Conservation (phyloP, 257 asterid genomes). For the Ophiorrhiza pumila region DNA sequence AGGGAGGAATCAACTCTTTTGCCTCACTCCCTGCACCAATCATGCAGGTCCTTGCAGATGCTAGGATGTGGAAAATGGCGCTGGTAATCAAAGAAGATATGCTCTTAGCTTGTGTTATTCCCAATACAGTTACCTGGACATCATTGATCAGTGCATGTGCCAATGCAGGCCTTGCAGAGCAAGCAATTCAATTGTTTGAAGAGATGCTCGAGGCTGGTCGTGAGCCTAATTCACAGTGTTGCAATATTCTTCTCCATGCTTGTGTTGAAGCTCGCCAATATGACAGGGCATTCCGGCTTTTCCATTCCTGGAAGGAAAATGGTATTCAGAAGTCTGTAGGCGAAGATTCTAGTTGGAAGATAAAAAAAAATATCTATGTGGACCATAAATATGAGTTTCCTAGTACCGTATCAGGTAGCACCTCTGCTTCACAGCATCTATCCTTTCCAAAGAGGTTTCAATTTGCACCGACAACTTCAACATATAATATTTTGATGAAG, state of each 20-base stretch:
- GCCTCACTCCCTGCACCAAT: conserved; percentile 31
- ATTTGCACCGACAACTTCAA: conserved; percentile 72
- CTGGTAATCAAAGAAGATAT: conserved; percentile 79
- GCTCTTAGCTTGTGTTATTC: conserved; percentile 67
- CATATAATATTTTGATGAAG: conserved; percentile 88
- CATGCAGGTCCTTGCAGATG: conserved; percentile 90
- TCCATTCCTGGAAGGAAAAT: conserved; percentile 67
- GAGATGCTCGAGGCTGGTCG: conserved; percentile 88
- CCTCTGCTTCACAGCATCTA: conserved; percentile 28
- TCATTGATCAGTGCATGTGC: conserved; percentile 92
- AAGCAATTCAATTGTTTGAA: conserved; percentile 59
- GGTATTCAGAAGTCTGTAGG: conserved; percentile 38
- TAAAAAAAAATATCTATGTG: conserved; percentile 12
- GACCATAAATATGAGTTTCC: conserved; percentile 20
- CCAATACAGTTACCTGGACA: conserved; percentile 78
- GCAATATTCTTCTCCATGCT: conserved; percentile 89
- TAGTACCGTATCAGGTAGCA: conserved; percentile 9
- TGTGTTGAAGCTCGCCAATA: conserved; percentile 86
- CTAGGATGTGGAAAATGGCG: conserved; percentile 88
- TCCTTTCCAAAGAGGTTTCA: conserved; percentile 47
- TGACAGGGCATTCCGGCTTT: conserved; percentile 89
- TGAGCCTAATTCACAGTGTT: conserved; percentile 73
- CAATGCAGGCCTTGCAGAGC: conserved; percentile 80
- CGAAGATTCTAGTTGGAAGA: conserved; percentile 25
- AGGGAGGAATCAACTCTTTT: conserved; percentile 15